Conservation (phyloP, 1,284 basidiomycete genomes). For the Leccinum solheimii region DNA sequence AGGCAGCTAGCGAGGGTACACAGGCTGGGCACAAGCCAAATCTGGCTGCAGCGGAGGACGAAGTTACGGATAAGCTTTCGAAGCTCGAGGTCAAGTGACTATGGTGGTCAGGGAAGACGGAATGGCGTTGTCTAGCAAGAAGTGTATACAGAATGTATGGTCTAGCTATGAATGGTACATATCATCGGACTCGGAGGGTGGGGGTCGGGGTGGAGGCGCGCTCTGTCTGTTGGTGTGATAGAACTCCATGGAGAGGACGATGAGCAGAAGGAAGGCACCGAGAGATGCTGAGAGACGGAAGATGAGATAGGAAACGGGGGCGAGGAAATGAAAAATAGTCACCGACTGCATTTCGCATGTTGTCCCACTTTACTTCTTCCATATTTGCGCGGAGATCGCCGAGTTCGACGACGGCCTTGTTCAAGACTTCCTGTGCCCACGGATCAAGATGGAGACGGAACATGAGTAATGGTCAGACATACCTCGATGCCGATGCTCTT, state of each 20-base stretch:
- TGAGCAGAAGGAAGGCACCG: slow-evolving; percentile 61
- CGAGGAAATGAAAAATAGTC: slow-evolving; percentile 32
- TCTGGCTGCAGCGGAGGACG: slow-evolving; percentile 25
- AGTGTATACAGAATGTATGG: slow-evolving; percentile 15
- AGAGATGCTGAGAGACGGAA: slow-evolving; percentile 51
- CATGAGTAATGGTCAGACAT: not conserved
- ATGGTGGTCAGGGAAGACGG: not conserved
- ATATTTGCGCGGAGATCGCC: slow-evolving; percentile 87
- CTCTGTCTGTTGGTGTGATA: slow-evolving; percentile 40
- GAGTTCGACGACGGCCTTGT: slow-evolving; percentile 81
- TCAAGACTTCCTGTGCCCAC: slow-evolving; percentile 67
- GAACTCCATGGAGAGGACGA: slow-evolving; percentile 69
- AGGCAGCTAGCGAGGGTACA: not conserved
- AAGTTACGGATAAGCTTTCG: slow-evolving; percentile 44
- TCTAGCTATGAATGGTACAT: slow-evolving; percentile 24
- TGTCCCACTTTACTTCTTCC: slow-evolving; percentile 90
- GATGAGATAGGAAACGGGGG: not conserved
- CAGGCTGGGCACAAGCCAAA: slow-evolving; percentile 5
- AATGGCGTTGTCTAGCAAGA: slow-evolving; percentile 1
- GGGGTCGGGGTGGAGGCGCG: slow-evolving; percentile 37
- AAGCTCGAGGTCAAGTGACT: slow-evolving; percentile 39
- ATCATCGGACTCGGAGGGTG: slow-evolving; percentile 16
- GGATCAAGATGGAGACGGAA: slow-evolving; percentile 2
- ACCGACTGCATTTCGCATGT: slow-evolving; percentile 85
- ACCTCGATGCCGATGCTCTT: slow-evolving; percentile 92